These are phyloP conservation scores for Scedosporium boydii DNA, from an alignment of 2,329 filamentous ascomycete species.

Conservation along the genomic window DNA sequence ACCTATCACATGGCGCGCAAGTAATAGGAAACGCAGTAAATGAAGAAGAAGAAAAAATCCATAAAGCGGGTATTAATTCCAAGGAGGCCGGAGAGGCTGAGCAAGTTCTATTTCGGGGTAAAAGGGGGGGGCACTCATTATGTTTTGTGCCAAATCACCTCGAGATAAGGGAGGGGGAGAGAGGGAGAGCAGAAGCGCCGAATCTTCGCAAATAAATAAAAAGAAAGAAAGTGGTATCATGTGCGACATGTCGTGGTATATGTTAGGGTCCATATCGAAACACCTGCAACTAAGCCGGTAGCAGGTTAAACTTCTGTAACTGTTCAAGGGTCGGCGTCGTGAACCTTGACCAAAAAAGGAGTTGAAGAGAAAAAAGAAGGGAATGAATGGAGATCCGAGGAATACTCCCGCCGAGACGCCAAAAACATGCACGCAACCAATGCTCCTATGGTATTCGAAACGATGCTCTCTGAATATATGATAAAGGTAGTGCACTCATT, in stretches of 20 bases:
- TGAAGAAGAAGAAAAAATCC: constrained; percentile 1
- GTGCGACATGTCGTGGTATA: constrained; percentile 5
- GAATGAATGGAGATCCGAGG: not conserved
- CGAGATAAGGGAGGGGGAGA: constrained; percentile 6
- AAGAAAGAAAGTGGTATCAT: constrained; percentile 10
- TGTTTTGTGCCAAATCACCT: not conserved
- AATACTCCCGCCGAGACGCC: not conserved
- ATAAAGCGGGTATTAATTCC: constrained; percentile 11
- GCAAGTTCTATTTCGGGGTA: not conserved
- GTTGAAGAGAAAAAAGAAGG: not conserved
- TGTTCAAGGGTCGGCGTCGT: not conserved
- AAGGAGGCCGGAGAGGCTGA: not conserved
- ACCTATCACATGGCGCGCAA: too few species aligned
- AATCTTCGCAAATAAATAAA: constrained; percentile 11
- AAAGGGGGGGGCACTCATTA: not conserved
- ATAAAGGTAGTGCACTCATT: too few species aligned
- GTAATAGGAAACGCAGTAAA: not conserved
- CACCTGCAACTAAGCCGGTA: not conserved
- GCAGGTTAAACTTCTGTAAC: not conserved
- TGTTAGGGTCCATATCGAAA: not conserved
- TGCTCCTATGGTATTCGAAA: not conserved
- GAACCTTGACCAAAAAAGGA: not conserved
- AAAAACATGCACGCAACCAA: constrained; percentile 2
- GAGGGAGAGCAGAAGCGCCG: constrained; percentile 2
- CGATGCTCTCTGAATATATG: not conserved